Evolutionary conservation across 352 stramenopile genomes (phyloP).

Genomic region (Globisporangium yorkense): DNA sequence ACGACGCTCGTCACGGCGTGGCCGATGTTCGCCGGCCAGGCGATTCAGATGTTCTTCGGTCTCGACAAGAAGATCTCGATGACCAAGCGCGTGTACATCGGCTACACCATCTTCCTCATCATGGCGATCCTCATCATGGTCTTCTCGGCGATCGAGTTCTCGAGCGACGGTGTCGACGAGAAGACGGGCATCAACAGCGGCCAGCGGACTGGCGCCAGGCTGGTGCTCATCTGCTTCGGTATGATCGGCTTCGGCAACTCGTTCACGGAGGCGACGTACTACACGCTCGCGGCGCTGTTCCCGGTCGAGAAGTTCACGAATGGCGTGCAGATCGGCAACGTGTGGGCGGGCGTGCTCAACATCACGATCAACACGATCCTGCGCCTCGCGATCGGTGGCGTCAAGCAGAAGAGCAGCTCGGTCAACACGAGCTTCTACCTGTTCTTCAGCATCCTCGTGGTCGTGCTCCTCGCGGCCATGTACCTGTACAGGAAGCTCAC

Average conservation of each 20-base stretch:
- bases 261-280: slow-evolving; percentile 56
- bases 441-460: slow-evolving; percentile 49
- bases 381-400: slow-evolving; percentile 43
- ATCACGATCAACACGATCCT: slow-evolving; percentile 49
- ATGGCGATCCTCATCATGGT: slow-evolving; percentile 56
- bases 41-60: slow-evolving; percentile 49
- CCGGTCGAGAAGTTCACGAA: slow-evolving; percentile 62
- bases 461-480: slow-evolving; percentile 42
- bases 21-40: slow-evolving; percentile 50
- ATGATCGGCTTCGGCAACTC: slow-evolving; percentile 54
- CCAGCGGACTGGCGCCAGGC: slow-evolving; percentile 31
- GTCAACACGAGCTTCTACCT: slow-evolving; percentile 50
- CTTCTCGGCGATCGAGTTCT: slow-evolving; percentile 48
- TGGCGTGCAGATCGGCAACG: slow-evolving; percentile 62
- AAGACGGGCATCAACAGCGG: not conserved
- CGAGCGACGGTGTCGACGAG: slow-evolving; percentile 5
- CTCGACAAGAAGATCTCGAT: slow-evolving; percentile 53
- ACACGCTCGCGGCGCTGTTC: slow-evolving; percentile 56
- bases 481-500: slow-evolving; percentile 34
- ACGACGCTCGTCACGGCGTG: slow-evolving; percentile 53
- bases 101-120: slow-evolving; percentile 50
- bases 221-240: slow-evolving; percentile 53
- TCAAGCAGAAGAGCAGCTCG: slow-evolving; percentile 26
- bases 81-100: slow-evolving; percentile 33
- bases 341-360: slow-evolving; percentile 43